Base-by-base conservation (phyloP, 768 basidiomycete species). In the Mycena rosella region DNA sequence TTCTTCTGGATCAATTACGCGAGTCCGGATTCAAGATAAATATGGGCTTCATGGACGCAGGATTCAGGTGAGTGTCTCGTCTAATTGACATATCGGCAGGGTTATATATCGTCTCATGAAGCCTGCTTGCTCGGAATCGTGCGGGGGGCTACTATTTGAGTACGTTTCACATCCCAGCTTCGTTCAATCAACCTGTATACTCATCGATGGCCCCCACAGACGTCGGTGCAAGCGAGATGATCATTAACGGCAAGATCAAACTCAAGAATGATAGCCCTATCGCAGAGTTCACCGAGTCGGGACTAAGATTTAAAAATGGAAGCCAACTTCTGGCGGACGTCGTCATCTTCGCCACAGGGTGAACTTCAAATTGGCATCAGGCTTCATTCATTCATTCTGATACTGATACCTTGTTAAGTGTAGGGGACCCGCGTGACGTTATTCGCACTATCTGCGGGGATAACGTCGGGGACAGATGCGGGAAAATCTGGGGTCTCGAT, bases 241-340 rank as follows among this genome's bases (percentile, higher is more conserved):
- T 92, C 68, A 83, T 86, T 29, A 88, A 90, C 67, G 88, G 89
- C 24, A 88, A 90, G 75, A 90, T 92, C 80, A 91, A 91, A 75
- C 78, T 92, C 69, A 92, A 92, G 80, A 88, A 84, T 75, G 89
- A 88, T 63, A 79, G 81, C 58, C 77, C 76, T 30, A 84, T 91
- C 56, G 74, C 81, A 27, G 74, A 74, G 36, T 86, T 87, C 74
- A 85, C 82, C 0, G 74, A 80, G 66, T 78, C 73, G 1, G 83
- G 84, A 5, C 72, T 89, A 13, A 78, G 79, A 54, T 89, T 89
- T 67, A 83, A 83, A 55, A 78, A 88, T 63, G 86, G 86, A 2
- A 80, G 78, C 24, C 79, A 81, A 67, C 70, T 88, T 10, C 67
- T 80, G 15, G 86, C 84, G 17, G 89, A 90, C 71, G 83, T 90